These are phyloP conservation scores for Saccharomycopsis javanensis DNA, from an alignment of 805 yeast species.

Conservation along the genomic window DNA sequence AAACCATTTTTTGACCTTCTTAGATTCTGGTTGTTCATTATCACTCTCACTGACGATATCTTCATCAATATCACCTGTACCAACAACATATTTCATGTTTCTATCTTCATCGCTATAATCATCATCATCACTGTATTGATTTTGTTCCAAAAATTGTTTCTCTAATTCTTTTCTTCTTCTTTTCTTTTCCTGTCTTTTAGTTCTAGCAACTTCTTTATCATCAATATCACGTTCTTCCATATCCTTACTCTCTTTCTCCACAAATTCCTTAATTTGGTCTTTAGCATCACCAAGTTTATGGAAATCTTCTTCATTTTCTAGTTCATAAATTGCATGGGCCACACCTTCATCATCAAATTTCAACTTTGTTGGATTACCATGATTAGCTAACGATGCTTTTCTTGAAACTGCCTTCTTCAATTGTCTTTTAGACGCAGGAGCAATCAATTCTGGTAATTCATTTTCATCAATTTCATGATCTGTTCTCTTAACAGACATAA, in stretches of 20 bases:
- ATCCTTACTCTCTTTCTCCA: slow-evolving; percentile 51
- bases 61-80: slow-evolving; percentile 15
- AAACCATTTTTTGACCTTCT: slow-evolving; percentile 23
- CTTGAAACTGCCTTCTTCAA: slow-evolving; percentile 81
- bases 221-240: slow-evolving; percentile 66
- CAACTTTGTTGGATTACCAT: slow-evolving; percentile 67
- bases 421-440: slow-evolving; percentile 73
- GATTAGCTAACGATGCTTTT: slow-evolving; percentile 53
- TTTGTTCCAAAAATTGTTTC: slow-evolving; percentile 39
- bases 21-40: slow-evolving; percentile 10
- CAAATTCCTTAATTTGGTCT: slow-evolving; percentile 56
- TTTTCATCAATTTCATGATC: slow-evolving; percentile 63
- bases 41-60: slow-evolving; percentile 17
- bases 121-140: slow-evolving; percentile 20
- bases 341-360: slow-evolving; percentile 90
- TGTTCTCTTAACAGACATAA: slow-evolving; percentile 67
- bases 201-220: slow-evolving; percentile 70
- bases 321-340: slow-evolving; percentile 85
- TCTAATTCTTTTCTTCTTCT: slow-evolving; percentile 78
- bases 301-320: slow-evolving; percentile 86
- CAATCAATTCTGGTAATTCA: slow-evolving; percentile 50
- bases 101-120: slow-evolving; percentile 25
- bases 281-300: slow-evolving; percentile 56
- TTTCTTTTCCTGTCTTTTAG: slow-evolving; percentile 79
- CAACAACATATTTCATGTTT: slow-evolving; percentile 16